Evolutionary conservation across 2,329 filamentous ascomycete genomes (phyloP).

Genomic region (Sporothrix curviconia): DNA sequence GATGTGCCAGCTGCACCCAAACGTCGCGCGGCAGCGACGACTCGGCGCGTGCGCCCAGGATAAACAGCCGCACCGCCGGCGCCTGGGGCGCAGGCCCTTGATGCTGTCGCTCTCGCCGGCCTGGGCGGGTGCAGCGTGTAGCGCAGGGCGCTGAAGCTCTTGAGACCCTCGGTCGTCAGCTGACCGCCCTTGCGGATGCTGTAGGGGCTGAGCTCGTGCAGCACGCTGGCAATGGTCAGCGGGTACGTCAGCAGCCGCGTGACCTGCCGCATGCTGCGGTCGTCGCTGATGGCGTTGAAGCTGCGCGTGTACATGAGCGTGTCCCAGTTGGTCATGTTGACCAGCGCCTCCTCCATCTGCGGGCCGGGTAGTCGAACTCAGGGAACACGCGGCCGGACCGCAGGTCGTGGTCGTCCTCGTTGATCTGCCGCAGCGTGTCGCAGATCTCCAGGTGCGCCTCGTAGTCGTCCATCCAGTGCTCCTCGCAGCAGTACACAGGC

Average conservation of each 20-base stretch:
- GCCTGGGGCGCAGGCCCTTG: slow-evolving; percentile 77
- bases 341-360: slow-evolving; percentile 84
- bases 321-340: slow-evolving; percentile 99
- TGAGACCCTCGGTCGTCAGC: slow-evolving; percentile 80
- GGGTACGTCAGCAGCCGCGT: slow-evolving; percentile 92
- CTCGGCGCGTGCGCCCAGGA: slow-evolving; percentile 92
- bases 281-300: slow-evolving; percentile 84
- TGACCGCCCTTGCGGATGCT: slow-evolving; percentile 66
- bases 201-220: slow-evolving; percentile 94
- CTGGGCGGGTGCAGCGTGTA: slow-evolving; percentile 87
- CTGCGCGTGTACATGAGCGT: slow-evolving; percentile 90
- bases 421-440: slow-evolving; percentile 84
- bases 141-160: slow-evolving; percentile 86
- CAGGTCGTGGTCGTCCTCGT: slow-evolving; percentile 96
- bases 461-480: slow-evolving; percentile 94
- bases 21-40: slow-evolving; percentile 89
- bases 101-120: slow-evolving; percentile 67
- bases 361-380: slow-evolving; percentile 84
- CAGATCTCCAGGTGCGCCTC: slow-evolving; percentile 89
- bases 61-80: slow-evolving; percentile 84
- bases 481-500: slow-evolving; percentile 86
- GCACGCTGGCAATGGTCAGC: slow-evolving; percentile 78
- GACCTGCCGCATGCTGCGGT: slow-evolving; percentile 84
- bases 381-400: slow-evolving; percentile 85
- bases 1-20: slow-evolving; percentile 88